Evolutionary conservation across 148 eudicot genomes (phyloP), one percentile per base, ranked within the genome.

Genomic region (Chenopodium album): DNA sequence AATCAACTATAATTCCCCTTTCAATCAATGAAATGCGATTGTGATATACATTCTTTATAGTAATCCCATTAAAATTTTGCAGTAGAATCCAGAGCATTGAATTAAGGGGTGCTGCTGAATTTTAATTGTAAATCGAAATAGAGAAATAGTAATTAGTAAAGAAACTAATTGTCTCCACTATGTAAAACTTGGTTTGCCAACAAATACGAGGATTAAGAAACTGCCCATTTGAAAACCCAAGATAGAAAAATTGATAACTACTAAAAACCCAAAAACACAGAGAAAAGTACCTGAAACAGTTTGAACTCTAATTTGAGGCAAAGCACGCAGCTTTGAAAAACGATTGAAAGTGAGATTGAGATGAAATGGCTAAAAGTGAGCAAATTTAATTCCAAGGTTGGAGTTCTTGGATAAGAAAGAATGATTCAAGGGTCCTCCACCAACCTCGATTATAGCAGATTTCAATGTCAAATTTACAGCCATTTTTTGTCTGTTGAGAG

Each of bases 141-240:
- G 26, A 72, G 47, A 23, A 17, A 71, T 52, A 41, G 20, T 32
- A 32, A 32, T 32, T 32, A 32, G 34, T 22, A 29, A 71, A 69
- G 17, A 4, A 71, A 83, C 31, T 12, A 75, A 94, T 91, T 16
- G 98, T 97, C 86, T 94, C 98, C 34, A 94, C 84, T 86, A 92
- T 94, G 97, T 92, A 94, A 80, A 92, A 94, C 6, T 92, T 89
- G 29, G 93, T 88, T 72, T 7, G 48, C 79, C 54, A 67, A 78
- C 32, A 79, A 79, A 77, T 59, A 60, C 34, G 48, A 54, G n/a
- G 50, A 62, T 46, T 64, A 23, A 75, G 2, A 54, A 78, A 14
- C 7, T 41, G 59, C 78, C 80, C 68, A 73, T 19, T 26, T 71
- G 59, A 76, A 64, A 16, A 63, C 10, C 22, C 19, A 13, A 14